Percentiles rank a stretch among this genome's conserved stretches.
These are phyloP conservation scores for Ustilago esculenta DNA, from an alignment of 1,284 basidiomycete genomes.

Conservation along the genomic window DNA sequence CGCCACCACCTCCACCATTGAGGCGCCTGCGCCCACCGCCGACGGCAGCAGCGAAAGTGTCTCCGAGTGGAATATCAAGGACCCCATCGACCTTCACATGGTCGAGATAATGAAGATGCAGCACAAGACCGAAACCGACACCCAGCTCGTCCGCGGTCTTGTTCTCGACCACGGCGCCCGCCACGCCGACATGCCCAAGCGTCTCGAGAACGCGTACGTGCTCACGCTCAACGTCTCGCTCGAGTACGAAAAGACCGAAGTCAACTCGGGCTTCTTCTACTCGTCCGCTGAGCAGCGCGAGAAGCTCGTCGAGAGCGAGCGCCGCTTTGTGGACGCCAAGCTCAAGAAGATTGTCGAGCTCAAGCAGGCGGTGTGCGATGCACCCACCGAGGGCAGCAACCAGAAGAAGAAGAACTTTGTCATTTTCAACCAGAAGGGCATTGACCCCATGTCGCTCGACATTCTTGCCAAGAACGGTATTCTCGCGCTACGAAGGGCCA, in stretches of 20 bases:
- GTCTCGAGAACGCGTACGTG: conserved; percentile 95
- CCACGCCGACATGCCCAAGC: conserved; percentile 99
- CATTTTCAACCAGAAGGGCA: conserved; percentile 98
- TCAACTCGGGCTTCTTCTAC: conserved; percentile 99
- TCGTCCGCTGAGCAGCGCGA: conserved; percentile 97
- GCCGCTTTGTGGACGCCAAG: conserved; percentile 91
- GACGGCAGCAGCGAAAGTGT: conserved; percentile 61
- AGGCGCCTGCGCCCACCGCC: conserved; percentile 49
- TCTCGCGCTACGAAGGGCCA: conserved; percentile 90
- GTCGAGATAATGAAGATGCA: conserved; percentile 99
- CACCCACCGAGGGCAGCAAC: conserved; percentile 48
- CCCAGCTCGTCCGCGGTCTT: conserved; percentile 92
- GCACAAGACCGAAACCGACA: conserved; percentile 96
- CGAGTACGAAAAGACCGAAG: conserved; percentile 99
- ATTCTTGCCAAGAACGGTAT: conserved; percentile 97
- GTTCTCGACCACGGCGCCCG: conserved; percentile 93
- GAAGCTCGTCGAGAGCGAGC: conserved; percentile 97
- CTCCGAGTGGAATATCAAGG: conserved; percentile 59
- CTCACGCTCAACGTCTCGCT: conserved; percentile 96
- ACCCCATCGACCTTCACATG: conserved; percentile 98
- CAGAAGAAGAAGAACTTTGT: conserved; percentile 84
- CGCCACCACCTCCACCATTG: conserved; percentile 41
- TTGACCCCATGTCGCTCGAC: conserved; percentile 96
- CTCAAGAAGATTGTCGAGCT: conserved; percentile 96
- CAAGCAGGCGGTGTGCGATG: conserved; percentile 90